Conservation (phyloP, 805 yeast genomes). For the Torulaspora franciscae region DNA sequence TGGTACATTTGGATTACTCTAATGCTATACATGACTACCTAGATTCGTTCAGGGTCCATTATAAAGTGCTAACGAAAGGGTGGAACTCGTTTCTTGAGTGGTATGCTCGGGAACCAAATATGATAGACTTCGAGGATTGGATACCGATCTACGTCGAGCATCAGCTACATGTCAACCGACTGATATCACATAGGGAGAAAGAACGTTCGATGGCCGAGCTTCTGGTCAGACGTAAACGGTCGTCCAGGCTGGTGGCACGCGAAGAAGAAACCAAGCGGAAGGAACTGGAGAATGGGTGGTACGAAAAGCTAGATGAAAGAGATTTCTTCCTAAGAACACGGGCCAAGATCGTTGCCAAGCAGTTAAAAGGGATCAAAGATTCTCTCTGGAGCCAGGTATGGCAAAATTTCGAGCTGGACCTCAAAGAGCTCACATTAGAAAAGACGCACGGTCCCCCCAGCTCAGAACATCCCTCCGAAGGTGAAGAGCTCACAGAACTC, state of each 20-base stretch:
- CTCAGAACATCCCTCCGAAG: neutral
- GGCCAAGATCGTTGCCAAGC: conserved; percentile 23
- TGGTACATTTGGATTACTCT: conserved; percentile 31
- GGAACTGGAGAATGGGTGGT: conserved; percentile 40
- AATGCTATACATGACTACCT: conserved; percentile 31
- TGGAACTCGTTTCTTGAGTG: conserved; percentile 27
- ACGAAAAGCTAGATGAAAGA: conserved; percentile 36
- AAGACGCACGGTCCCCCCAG: conserved; percentile 7
- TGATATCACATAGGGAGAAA: conserved; percentile 45
- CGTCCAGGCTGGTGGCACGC: conserved; percentile 67
- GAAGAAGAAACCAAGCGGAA: conserved; percentile 51
- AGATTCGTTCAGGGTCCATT: conserved; percentile 20
- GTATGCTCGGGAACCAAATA: conserved; percentile 7
- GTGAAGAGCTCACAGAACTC: conserved; percentile 8
- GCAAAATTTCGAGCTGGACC: conserved; percentile 31
- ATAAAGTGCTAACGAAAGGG: conserved; percentile 24
- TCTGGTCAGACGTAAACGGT: conserved; percentile 64
- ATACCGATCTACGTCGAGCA: conserved; percentile 23
- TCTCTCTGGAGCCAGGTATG: conserved; percentile 30
- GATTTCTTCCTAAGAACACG: conserved; percentile 29
- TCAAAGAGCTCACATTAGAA: conserved; percentile 20
- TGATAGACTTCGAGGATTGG: conserved; percentile 13
- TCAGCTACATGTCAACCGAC: conserved; percentile 26
- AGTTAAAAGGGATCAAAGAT: conserved; percentile 28
- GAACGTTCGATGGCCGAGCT: conserved; percentile 60